A percentile compares a stretch with the other conserved stretches of the same genome.
Evolutionary conservation across 2,329 filamentous ascomycete species (phyloP).

Genomic region (Thielaviopsis euricoi): DNA sequence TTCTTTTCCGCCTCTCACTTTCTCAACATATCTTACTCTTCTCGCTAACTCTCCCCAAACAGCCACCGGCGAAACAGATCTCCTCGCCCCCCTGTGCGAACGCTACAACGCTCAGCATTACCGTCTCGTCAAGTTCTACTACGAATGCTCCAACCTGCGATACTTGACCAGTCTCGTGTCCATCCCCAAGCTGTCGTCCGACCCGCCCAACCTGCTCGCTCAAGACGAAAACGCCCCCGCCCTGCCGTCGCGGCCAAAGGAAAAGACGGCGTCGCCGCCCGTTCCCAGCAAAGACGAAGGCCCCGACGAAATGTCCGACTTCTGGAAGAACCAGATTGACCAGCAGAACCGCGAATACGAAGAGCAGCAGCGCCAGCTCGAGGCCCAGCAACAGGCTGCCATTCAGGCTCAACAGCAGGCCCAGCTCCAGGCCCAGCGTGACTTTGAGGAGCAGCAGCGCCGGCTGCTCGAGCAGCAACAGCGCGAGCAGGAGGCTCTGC

Average conservation of each 20-base stretch:
- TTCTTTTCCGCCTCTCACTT: not conserved
- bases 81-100: slow-evolving; percentile 69
- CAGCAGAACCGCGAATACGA: slow-evolving; percentile 90
- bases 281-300: slow-evolving; percentile 49
- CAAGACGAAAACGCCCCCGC: slow-evolving; percentile 75
- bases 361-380: slow-evolving; percentile 76
- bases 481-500: slow-evolving; percentile 74
- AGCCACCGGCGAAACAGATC: slow-evolving; percentile 88
- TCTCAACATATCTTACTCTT: not conserved
- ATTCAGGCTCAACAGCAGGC: slow-evolving; percentile 68
- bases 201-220: slow-evolving; percentile 73
- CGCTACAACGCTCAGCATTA: slow-evolving; percentile 95
- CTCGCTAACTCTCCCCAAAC: not conserved
- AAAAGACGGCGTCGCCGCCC: slow-evolving; percentile 51
- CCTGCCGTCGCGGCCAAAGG: slow-evolving; percentile 65
- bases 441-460: slow-evolving; percentile 95
- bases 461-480: slow-evolving; percentile 76
- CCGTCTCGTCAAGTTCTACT: slow-evolving; percentile 93
- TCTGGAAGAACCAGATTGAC: slow-evolving; percentile 88
- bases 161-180: slow-evolving; percentile 94
- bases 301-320: slow-evolving; percentile 89
- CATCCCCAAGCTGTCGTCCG: slow-evolving; percentile 86
- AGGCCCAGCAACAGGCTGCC: slow-evolving; percentile 72
- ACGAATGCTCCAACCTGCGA: slow-evolving; percentile 93
- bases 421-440: slow-evolving; percentile 68